Evolutionary conservation across 2,329 filamentous ascomycete species (phyloP).

Genomic region (Epichloe gansuensis): DNA sequence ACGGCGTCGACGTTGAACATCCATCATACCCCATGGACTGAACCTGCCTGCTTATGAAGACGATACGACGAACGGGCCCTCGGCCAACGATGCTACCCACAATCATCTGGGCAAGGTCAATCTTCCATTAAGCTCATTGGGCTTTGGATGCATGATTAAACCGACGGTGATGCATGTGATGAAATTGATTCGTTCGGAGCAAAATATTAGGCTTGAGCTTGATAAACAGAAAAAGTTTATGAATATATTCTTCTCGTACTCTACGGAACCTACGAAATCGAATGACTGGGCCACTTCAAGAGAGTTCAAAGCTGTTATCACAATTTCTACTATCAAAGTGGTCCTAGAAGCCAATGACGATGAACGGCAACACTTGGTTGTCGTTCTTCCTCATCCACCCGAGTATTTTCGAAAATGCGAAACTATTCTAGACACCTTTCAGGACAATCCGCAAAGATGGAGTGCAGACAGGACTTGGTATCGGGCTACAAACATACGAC

Average conservation of each 20-base stretch:
- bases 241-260: constrained; percentile 19
- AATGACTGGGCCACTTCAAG: constrained; percentile 7
- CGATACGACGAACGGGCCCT: background rate
- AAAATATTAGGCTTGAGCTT: constrained; percentile 17
- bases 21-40: constrained; percentile 11
- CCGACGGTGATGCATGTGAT: constrained; percentile 47
- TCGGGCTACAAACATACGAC: constrained; percentile 32
- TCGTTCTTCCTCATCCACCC: constrained; percentile 38
- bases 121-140: constrained; percentile 33
- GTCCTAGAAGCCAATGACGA: constrained; percentile 24
- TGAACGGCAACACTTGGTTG: constrained; percentile 26
- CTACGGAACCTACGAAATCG: constrained; percentile 5
- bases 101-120: constrained; percentile 19
- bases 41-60: constrained; percentile 8
- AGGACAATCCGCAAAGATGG: constrained; percentile 24
- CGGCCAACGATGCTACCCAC: background rate
- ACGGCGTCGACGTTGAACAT: constrained; percentile 16
- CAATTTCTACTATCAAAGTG: constrained; percentile 33
- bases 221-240: constrained; percentile 19
- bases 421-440: constrained; percentile 21
- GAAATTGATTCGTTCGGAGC: constrained; percentile 21
- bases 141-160: constrained; percentile 49
- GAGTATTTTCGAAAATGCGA: constrained; percentile 30
- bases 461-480: constrained; percentile 32
- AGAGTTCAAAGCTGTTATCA: constrained; percentile 30